These are phyloP conservation scores for Staphylotrichum tortipilum DNA, from an alignment of 495 filamentous ascomycete genomes.

Conservation along the genomic window DNA sequence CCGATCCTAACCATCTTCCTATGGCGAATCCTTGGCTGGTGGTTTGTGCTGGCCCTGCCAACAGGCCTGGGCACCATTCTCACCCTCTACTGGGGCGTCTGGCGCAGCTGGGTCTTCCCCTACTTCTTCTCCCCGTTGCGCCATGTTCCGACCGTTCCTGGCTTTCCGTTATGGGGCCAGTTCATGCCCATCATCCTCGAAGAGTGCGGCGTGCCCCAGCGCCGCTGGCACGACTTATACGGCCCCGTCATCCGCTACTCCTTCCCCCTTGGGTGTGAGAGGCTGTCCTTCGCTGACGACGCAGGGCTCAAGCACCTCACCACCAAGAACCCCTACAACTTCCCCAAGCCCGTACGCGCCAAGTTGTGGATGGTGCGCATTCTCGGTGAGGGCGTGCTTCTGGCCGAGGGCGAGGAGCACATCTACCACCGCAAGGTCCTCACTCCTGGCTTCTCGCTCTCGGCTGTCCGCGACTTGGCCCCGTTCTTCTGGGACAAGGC, in stretches of 20 bases:
- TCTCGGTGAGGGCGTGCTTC: slow-evolving; percentile 39
- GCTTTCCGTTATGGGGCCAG: slow-evolving; percentile 20
- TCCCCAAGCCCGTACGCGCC: slow-evolving; percentile 41
- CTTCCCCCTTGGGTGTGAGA: slow-evolving; percentile 21
- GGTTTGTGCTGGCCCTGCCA: no score
- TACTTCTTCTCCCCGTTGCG: slow-evolving; percentile 15
- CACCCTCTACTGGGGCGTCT: slow-evolving; percentile 10
- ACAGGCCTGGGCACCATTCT: no score
- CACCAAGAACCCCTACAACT: slow-evolving; percentile 46
- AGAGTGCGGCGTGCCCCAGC: slow-evolving; percentile 23
- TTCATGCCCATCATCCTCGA: slow-evolving; percentile 20
- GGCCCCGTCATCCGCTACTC: slow-evolving; percentile 22
- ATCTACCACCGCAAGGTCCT: slow-evolving; percentile 39
- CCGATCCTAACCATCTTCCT: no score
- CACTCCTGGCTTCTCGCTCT: slow-evolving; percentile 38
- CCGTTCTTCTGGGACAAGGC: slow-evolving; percentile 45
- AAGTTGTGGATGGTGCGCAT: slow-evolving; percentile 44
- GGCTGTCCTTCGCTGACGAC: slow-evolving; percentile 21
- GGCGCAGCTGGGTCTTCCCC: slow-evolving; percentile 13
- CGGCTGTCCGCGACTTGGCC: slow-evolving; percentile 37
- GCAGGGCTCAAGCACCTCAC: slow-evolving; percentile 39
- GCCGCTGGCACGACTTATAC: slow-evolving; percentile 20
- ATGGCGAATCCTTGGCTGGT: no score
- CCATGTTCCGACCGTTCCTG: slow-evolving; percentile 16
- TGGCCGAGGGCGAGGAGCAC: slow-evolving; percentile 40